Evolutionary conservation across 192 early-diverging fungal species (phyloP), one percentile per base, ranked within the genome.

Genomic region (Linnemannia zychae): DNA sequence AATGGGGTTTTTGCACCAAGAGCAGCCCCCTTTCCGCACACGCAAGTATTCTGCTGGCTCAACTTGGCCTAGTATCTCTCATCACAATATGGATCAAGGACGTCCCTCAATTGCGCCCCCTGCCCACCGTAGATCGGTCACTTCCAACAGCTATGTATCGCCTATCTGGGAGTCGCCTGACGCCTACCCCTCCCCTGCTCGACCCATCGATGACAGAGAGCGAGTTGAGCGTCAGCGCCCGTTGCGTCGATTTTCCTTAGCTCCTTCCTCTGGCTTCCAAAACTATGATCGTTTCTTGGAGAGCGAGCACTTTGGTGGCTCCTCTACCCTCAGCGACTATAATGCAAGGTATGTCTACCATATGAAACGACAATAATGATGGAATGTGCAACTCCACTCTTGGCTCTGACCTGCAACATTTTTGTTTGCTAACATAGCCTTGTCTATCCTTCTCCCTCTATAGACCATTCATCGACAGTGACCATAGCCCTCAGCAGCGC

Each of bases 401-500:
- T 63, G 77, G 38, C 31, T 78, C 71, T 3, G 52, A 78, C 60
- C 57, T 38, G 52, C 77, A 69, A 78, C 37, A 46, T 46, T 11
- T 71, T 71, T 71, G 7, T 46, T 71, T 22, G 33, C 53, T 47
- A 0, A 66, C 48, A 63, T 17, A 22, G 5, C 28, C 1, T 13
- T 24, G 15, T 2, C 7, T 60, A n/a, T 44, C 16, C 13, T n/a
- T 24, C 46, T 28, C 9, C 36, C 22, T 20, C 3, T 70, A 1
- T 82, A 84, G 76, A 38, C 71, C 6, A 22, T 49, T 44, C 4
- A 13, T 28, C 31, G 88, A 86, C 15, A 67, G 33, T 40, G 78
- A 81, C 1, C 77, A 65, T 60, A 74, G 38, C 11, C 81, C 84
- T 38, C 81, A 73, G 15, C 87, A 92, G 72, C 84, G 91, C 53